Conservation (phyloP, 345 rosid genomes). For the Erysimum cheiranthoides region DNA sequence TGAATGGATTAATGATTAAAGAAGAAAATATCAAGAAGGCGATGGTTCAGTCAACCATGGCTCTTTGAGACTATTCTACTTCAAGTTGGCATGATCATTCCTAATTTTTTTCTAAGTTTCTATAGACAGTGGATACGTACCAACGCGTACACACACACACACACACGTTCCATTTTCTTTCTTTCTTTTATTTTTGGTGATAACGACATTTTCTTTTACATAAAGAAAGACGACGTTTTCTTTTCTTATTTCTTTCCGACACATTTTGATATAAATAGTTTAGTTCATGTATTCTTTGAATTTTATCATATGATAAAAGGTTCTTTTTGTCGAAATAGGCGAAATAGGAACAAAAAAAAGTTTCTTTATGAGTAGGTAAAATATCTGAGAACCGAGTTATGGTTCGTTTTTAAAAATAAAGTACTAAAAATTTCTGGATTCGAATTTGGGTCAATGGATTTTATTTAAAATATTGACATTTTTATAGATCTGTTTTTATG, state of each 20-base stretch:
- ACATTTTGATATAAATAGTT: neutral
- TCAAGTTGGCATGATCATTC: conserved; percentile 32
- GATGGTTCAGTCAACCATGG: conserved; percentile 37
- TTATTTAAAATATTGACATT: no score
- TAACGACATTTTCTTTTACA: neutral
- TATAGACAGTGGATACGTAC: neutral
- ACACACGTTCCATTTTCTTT: conserved; percentile 14
- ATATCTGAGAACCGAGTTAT: no score
- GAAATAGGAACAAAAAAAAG: neutral
- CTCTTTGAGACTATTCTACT: conserved; percentile 41
- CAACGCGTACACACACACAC: neutral
- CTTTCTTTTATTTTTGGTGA: neutral
- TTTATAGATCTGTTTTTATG: neutral
- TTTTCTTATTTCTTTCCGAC: neutral
- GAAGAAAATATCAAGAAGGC: neutral
- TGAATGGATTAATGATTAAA: conserved; percentile 18
- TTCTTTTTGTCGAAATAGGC: neutral
- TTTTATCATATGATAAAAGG: neutral
- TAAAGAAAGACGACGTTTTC: neutral
- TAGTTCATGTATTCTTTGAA: neutral
- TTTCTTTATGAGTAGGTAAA: neutral
- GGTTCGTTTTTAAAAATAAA: no score
- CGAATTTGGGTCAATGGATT: no score
- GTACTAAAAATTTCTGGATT: no score
- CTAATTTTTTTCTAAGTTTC: neutral